Conservation (phyloP, 2,329 filamentous ascomycete genomes). For the Septoria linicola region DNA sequence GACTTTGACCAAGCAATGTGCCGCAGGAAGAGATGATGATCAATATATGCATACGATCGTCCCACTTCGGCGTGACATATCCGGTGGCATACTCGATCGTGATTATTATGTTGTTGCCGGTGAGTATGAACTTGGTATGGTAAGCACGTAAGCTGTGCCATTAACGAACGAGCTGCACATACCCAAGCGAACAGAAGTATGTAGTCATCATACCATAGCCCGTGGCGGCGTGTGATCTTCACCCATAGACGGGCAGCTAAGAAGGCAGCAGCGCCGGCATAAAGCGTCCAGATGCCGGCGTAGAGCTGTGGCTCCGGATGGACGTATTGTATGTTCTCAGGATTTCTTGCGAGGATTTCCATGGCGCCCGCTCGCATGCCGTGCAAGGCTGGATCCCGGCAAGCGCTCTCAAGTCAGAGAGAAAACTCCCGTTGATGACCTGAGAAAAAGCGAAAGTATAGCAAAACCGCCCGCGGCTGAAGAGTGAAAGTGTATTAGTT, state of each 20-base stretch:
- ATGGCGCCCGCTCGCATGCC: slow-evolving; percentile 22
- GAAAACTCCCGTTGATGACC: not conserved
- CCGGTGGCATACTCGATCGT: slow-evolving; percentile 50
- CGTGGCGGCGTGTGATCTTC: slow-evolving; percentile 41
- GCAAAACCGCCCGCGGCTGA: not conserved
- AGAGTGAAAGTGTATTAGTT: not conserved
- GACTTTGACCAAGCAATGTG: slow-evolving; percentile 41
- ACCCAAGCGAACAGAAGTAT: slow-evolving; percentile 42
- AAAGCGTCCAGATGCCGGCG: slow-evolving; percentile 42
- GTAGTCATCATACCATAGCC: slow-evolving; percentile 44
- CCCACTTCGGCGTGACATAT: slow-evolving; percentile 51
- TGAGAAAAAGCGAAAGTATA: not conserved
- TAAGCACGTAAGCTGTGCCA: slow-evolving; percentile 7
- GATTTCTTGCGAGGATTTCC: slow-evolving; percentile 20
- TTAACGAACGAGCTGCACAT: slow-evolving; percentile 15
- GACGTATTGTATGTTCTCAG: slow-evolving; percentile 32
- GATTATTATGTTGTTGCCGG: slow-evolving; percentile 50
- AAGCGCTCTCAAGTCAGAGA: not conserved
- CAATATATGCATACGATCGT: slow-evolving; percentile 55
- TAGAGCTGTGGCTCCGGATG: slow-evolving; percentile 41
- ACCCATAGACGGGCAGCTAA: slow-evolving; percentile 40
- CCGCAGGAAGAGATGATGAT: slow-evolving; percentile 48
- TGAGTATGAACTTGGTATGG: slow-evolving; percentile 41
- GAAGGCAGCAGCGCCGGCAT: slow-evolving; percentile 40
- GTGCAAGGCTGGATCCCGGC: not conserved